Evolutionary conservation across 2,329 filamentous ascomycete genomes (phyloP), one percentile per base, ranked within the genome.

Genomic region (Proliferodiscus dingleyae): DNA sequence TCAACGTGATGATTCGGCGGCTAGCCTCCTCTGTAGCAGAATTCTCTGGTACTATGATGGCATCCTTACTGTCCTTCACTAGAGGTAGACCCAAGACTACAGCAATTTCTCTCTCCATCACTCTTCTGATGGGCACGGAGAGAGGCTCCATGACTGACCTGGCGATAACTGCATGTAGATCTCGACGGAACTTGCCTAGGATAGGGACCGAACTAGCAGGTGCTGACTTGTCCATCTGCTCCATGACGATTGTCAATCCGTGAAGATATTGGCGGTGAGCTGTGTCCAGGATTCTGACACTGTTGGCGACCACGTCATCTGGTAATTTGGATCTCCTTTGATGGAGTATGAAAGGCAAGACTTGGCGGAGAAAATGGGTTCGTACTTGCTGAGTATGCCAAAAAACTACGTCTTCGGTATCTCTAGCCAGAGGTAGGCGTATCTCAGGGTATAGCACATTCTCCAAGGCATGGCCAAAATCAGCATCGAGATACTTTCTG

Each of bases 361-460:
- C 77, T 57, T 80, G 73, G 49, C 75, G 71, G 22, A 78, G 66
- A 56, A 82, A 83, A 61, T 84, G 80, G 49, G 72, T 69, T 32
- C 78, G 71, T 33, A 79, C 76, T 63, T 83, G 79, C 45, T 76
- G 72, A 19, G 73, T 74, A 59, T 83, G 76, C 80, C 80, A 84
- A 21, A 68, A 62, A 21, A 82, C 55, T 30, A 83, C 65, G 55
- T 82, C 73, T 30, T 80, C 76, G 11, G 72, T 78, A 47, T 74
- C 70, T 10, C 62, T 55, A 15, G 78, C 76, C 6, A 67, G 62
- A 23, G 78, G 78, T 16, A 77, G 62, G 38, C 69, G 63, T 3
- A 55, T 56, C 39, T 61, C 50, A 36, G 78, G 72, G 43, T 76
- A 63, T 36, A 82, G 62, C 16, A 83, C 67, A 37, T 79, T 64